Evolutionary conservation across 1,284 basidiomycete species (phyloP), one percentile per base, ranked within the genome.

Genomic region (Moesziomyces sp.): DNA sequence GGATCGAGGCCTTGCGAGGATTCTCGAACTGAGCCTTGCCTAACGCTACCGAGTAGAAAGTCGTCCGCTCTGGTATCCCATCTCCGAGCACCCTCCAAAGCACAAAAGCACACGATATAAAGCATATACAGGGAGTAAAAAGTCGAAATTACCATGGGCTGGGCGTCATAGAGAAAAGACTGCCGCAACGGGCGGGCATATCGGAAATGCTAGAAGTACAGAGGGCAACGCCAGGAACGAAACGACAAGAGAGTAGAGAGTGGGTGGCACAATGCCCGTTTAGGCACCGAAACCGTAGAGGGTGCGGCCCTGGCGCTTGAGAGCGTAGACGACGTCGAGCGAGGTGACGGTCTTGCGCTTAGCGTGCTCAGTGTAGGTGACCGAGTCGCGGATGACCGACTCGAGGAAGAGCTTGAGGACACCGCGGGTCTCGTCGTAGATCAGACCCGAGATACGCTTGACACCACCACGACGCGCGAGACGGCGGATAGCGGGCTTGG

Each of bases 371-470:
- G 93, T 95, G 90, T 95, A 94, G 74, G 90, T 91, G 84, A 93
- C 91, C 45, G 91, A 91, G 86, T 93, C 93, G 80, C 93, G 92
- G 84, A 95, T 94, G 84, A 94, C 92, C 89, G 86, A 86, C 86
- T 90, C 88, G 60, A 90, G 87, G 88, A 91, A 91, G 84, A 91
- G 90, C 87, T 91, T 92, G 84, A 93, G 88, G 50, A 92, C 91
- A 87, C 91, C 90, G 77, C 93, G 92, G 71, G 93, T 95, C 90
- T 94, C 93, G 86, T 94, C 93, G 86, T 95, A 94, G 87, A 96
- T 94, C 78, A 95, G 89, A 85, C 93, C 93, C 58, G 92, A 94
- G 77, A 84, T 84, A 80, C 83, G 82, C 79, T 84, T 83, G 48
- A 83, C 82, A 81, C 82, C 82, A 76, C 93, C 94, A 89, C 93